Evolutionary conservation across 352 stramenopile species (phyloP).

Genomic region (Chrysophaeum taylorii): DNA sequence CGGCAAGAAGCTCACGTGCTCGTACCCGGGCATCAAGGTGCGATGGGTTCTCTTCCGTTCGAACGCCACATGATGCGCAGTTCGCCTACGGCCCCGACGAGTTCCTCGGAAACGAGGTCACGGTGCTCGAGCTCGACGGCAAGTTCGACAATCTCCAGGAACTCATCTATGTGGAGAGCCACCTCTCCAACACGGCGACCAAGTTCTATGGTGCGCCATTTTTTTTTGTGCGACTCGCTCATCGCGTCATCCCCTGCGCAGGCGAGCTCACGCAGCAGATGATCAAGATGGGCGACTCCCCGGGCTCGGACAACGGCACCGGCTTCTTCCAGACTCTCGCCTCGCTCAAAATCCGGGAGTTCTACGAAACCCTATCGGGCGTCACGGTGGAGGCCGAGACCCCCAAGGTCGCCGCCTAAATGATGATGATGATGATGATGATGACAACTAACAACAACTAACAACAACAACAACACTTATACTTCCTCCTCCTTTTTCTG

Average conservation of each 20-base stretch:
- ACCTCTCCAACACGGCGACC: constrained; percentile 59
- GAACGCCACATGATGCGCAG: no score
- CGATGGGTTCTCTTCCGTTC: no score
- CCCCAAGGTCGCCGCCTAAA: constrained; percentile 33
- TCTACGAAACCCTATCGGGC: constrained; percentile 62
- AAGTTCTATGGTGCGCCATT: no score
- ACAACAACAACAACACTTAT: no score
- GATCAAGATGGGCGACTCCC: constrained; percentile 58
- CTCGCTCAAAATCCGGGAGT: constrained; percentile 61
- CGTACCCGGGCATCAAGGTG: constrained; percentile 64
- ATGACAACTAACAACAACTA: no score
- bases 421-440: no score
- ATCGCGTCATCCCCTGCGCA: no score
- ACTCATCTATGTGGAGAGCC: constrained; percentile 66
- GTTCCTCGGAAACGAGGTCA: constrained; percentile 55
- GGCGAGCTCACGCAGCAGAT: constrained; percentile 67
- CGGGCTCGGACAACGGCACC: constrained; percentile 65
- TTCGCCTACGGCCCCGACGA: constrained; percentile 58
- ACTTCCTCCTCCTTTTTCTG: no score
- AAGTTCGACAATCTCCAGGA: constrained; percentile 65
- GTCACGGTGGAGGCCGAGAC: not conserved
- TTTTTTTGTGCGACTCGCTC: no score
- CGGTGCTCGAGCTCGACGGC: constrained; percentile 63
- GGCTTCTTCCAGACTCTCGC: constrained; percentile 71
- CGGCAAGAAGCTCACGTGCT: constrained; percentile 50